A percentile compares a stretch with the other conserved stretches of the same genome.
phyloP scores from a whole-genome alignment of 805 yeast species.

The Lipomyces yamanashiensis region DNA sequence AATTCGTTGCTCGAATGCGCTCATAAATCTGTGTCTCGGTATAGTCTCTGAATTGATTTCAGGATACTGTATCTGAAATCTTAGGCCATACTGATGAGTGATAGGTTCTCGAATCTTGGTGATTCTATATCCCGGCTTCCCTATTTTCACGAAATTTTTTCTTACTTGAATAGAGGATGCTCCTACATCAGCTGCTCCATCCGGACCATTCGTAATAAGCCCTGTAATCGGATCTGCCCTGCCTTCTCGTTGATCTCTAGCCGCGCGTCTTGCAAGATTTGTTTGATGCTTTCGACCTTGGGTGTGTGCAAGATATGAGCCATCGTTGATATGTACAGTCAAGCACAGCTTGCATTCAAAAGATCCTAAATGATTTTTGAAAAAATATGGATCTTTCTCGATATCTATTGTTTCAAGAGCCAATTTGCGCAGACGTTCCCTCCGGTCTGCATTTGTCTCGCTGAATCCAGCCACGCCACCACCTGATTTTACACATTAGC shows the following conservation, averaged over 20 bases:
- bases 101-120: slow-evolving; percentile 69
- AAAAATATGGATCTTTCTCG: slow-evolving; percentile 77
- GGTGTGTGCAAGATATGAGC: slow-evolving; percentile 81
- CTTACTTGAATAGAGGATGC: slow-evolving; percentile 51
- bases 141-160: slow-evolving; percentile 62
- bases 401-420: slow-evolving; percentile 51
- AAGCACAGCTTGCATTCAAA: slow-evolving; percentile 83
- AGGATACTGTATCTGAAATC: slow-evolving; percentile 64
- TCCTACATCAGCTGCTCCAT: slow-evolving; percentile 34
- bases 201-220: slow-evolving; percentile 14
- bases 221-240: slow-evolving; percentile 30
- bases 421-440: slow-evolving; percentile 69
- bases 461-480: slow-evolving; percentile 85
- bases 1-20: slow-evolving; percentile 67
- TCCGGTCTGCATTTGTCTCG: slow-evolving; percentile 69
- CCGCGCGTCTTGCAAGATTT: slow-evolving; percentile 64
- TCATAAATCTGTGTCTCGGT: slow-evolving; percentile 78
- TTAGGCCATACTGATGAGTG: slow-evolving; percentile 64
- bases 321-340: slow-evolving; percentile 79
- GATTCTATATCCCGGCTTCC: slow-evolving; percentile 72
- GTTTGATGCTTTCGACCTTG: slow-evolving; percentile 82
- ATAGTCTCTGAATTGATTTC: slow-evolving; percentile 51
- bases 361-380: slow-evolving; percentile 79
- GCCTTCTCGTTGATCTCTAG: slow-evolving; percentile 42
- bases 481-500: slow-evolving; percentile 43